Conservation (phyloP, 768 basidiomycete species). For the Tulasnella sp. region DNA sequence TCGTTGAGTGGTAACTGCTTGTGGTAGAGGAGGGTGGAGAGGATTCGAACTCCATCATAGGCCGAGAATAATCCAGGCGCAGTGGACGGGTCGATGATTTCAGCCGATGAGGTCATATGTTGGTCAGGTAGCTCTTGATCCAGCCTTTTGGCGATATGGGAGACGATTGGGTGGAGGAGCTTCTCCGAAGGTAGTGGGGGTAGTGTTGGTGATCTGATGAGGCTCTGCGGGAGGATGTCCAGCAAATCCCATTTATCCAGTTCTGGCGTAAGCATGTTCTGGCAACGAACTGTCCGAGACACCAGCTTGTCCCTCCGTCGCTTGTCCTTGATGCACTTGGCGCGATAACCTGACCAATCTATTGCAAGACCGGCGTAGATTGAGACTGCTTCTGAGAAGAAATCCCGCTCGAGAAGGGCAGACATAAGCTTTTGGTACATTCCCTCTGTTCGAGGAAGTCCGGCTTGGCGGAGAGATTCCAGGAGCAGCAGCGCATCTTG, state of each 20-base stretch:
- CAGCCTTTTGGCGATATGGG: no score
- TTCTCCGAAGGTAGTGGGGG: background rate
- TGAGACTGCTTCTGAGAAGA: background rate
- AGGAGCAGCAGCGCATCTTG: background rate
- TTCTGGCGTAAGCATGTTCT: background rate
- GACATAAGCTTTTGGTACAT: background rate
- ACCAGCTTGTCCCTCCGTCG: background rate
- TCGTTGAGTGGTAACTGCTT: background rate
- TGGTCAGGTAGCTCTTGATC: no score
- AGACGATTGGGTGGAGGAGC: background rate
- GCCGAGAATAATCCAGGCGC: background rate
- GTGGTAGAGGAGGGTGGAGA: slow-evolving; percentile 1
- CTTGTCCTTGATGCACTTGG: background rate
- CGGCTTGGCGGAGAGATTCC: background rate
- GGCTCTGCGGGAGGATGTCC: no score
- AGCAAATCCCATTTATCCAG: background rate
- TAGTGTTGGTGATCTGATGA: no score
- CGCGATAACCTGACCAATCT: background rate
- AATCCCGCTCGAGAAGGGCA: background rate
- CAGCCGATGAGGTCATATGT: no score
- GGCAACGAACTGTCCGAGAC: background rate
- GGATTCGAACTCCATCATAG: background rate
- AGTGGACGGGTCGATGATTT: no score
- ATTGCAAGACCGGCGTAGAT: background rate
- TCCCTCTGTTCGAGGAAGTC: background rate